phyloP scores from a whole-genome alignment of 306 rosid species.

The Psophocarpus tetragonolobus region DNA sequence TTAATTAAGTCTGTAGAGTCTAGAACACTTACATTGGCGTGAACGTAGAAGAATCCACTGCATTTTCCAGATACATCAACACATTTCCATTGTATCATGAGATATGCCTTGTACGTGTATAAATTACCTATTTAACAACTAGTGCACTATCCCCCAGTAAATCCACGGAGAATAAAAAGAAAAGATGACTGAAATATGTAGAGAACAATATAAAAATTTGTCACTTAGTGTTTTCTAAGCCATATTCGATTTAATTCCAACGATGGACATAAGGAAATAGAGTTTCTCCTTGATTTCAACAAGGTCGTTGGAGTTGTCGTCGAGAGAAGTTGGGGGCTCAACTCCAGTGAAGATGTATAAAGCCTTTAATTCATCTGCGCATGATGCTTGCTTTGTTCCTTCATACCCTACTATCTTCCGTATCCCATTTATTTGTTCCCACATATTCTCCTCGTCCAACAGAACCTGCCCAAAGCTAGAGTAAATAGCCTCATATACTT shows the following conservation, averaged over 20 bases:
- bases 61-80: background rate
- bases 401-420: slow-evolving; percentile 64
- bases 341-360: slow-evolving; percentile 76
- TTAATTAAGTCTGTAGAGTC: no score
- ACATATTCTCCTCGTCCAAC: slow-evolving; percentile 45
- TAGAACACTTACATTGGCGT: no score
- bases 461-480: slow-evolving; percentile 42
- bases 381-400: slow-evolving; percentile 42
- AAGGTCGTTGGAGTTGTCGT: slow-evolving; percentile 40
- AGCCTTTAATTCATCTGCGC: slow-evolving; percentile 65
- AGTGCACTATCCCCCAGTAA: background rate
- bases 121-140: no score
- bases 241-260: slow-evolving; percentile 58
- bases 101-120: background rate
- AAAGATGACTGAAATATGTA: background rate
- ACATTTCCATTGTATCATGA: background rate
- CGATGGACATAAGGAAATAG: slow-evolving; percentile 73
- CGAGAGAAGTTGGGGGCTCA: slow-evolving; percentile 54
- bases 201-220: background rate
- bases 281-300: slow-evolving; percentile 49
- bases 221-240: slow-evolving; percentile 28
- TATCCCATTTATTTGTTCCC: slow-evolving; percentile 54
- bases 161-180: background rate
- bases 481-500: background rate
- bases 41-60: no score